Percentiles rank a stretch among this genome's conserved stretches.
Conservation (phyloP, 768 basidiomycete species). For the Boletus fagicola region DNA sequence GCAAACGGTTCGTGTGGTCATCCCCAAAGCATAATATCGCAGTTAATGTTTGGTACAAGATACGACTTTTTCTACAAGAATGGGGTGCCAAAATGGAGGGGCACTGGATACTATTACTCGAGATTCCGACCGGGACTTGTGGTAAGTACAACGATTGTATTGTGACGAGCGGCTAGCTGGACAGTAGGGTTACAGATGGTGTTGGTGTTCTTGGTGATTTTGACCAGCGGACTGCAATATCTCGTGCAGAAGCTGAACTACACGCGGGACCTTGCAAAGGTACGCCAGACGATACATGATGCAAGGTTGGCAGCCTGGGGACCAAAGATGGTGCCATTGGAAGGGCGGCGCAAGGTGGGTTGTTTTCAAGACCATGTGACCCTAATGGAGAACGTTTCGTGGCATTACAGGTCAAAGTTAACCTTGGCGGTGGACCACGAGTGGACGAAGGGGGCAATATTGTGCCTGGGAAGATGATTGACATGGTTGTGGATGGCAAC, state of each 20-base stretch:
- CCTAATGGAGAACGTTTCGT: constrained; percentile 7
- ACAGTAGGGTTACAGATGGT: constrained; percentile 54
- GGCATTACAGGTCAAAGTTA: constrained; percentile 63
- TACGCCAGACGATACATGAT: constrained; percentile 57
- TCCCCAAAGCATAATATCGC: not conserved
- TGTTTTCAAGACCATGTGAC: not conserved
- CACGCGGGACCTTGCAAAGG: constrained; percentile 64
- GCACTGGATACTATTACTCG: constrained; percentile 94
- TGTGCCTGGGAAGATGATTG: constrained; percentile 53
- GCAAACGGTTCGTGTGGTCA: constrained; percentile 60
- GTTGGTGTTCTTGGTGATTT: constrained; percentile 65
- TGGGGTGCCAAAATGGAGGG: constrained; percentile 95
- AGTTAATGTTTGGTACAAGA: constrained; percentile 37
- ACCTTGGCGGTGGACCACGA: constrained; percentile 52
- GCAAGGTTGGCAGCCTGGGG: constrained; percentile 85
- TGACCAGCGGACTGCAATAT: constrained; percentile 83
- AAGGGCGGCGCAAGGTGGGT: constrained; percentile 67
- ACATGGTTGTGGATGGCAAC: constrained; percentile 78
- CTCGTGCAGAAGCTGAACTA: constrained; percentile 77
- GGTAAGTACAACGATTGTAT: constrained; percentile 39
- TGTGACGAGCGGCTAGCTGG: not conserved
- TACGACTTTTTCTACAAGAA: constrained; percentile 97
- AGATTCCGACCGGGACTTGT: constrained; percentile 92
- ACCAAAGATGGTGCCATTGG: constrained; percentile 60
- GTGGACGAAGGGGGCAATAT: constrained; percentile 57